Evolutionary conservation across 345 rosid genomes (phyloP), one percentile per base, ranked within the genome.

Genomic region (Excoecaria agallocha): DNA sequence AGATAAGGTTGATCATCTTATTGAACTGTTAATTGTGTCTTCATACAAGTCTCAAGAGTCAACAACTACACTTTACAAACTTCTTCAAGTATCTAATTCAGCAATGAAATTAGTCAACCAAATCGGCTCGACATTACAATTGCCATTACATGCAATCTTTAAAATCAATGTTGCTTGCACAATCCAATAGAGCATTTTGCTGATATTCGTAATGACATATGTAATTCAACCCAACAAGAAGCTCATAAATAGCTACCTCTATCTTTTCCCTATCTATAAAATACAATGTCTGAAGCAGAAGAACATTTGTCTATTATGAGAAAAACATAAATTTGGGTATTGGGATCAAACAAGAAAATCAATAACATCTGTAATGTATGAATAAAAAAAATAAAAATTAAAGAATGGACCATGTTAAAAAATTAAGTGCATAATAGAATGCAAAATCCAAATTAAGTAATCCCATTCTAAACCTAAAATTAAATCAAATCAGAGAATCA

Each of bases 131-230:
- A 57, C 77, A 86, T 78, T 92, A 95, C 78, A 85, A 70, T 68
- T 92, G 97, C 98, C 98, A 92, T 79, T 92, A 90, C 83, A 91
- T 73, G 76, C 97, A 94, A 79, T 88, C 97, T 78, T 90, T 97
- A 70, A 86, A 90, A 87, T 94, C 98, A 52, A 94, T 92, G 81
- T 97, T 94, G 82, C 98, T 94, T 0, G 95, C 90, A 58, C 97
- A 94, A 75, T 94, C 98, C 80, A 90, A 58, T 71, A 92, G 79
- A 1, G 97, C 97, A 41, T 90, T 92, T 72, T 89, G 96, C 74
- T 94, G 98, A 51, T 87, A 93, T 78, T 92, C 97, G 22, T 92
- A 94, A 41, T 91, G 94, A 19, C 98, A 93, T 79, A 94, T 90
- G 75, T 92, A 94, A 86, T 92, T 94, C 84, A 95, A 84, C 74